phyloP scores from a whole-genome alignment of 345 rosid species.

The Euclidium syriacum region DNA sequence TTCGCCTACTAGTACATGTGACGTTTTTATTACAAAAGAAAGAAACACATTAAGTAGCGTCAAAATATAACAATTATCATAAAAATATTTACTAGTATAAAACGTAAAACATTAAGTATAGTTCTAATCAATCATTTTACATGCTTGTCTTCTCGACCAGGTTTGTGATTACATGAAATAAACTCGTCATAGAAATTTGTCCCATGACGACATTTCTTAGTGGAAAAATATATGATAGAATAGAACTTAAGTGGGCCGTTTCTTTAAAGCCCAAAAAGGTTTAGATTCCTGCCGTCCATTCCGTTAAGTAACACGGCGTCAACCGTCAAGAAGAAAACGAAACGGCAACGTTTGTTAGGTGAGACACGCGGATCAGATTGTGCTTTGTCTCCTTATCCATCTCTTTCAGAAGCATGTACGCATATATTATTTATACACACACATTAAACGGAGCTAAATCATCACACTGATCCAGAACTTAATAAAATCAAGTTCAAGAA shows the following conservation, averaged over 20 bases:
- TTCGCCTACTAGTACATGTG: no score
- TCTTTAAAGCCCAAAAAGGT: not conserved
- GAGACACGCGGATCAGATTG: constrained; percentile 21
- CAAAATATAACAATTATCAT: no score
- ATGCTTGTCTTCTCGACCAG: no score
- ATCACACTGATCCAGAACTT: not conserved
- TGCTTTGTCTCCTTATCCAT: constrained; percentile 18
- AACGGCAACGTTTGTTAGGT: constrained; percentile 29
- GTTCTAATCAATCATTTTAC: no score
- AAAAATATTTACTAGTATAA: no score
- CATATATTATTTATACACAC: not conserved
- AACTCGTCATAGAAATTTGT: no score
- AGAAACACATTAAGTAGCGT: no score
- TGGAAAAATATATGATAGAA: not conserved
- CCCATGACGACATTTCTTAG: no score
- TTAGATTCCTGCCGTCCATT: not conserved
- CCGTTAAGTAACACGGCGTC: constrained; percentile 21
- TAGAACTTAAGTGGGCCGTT: constrained; percentile 7
- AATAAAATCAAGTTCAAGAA: not conserved
- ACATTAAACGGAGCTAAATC: constrained; percentile 4
- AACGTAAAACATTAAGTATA: no score
- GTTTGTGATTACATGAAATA: no score
- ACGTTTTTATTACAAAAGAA: no score
- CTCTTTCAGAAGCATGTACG: constrained; percentile 10
- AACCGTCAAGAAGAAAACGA: not conserved